Evolutionary conservation across 176 grass and related monocot species (phyloP), one percentile per base, ranked within the genome.

Genomic region (Oryza glaberrima): DNA sequence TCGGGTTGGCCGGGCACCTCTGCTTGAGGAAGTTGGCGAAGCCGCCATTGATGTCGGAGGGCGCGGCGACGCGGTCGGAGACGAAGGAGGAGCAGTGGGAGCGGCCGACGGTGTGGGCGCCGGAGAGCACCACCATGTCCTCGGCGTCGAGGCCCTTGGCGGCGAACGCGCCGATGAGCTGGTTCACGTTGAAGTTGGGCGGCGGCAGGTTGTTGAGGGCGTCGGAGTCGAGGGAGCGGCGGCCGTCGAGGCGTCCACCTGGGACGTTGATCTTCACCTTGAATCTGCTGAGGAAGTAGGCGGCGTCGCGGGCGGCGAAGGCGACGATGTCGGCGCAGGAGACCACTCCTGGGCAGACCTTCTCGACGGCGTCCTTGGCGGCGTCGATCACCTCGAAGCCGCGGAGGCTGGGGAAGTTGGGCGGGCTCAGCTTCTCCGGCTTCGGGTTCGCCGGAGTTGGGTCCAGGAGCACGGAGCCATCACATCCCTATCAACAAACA

Each of bases 311-410:
- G 9, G 77, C 82, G 0, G 88, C 82, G 54, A 90, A 90, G 47
- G 88, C 82, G 45, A 88, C 23, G 38, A 88, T 88, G 86, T 88
- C 86, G 2, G 86, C 86, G 76, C 86, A 88, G 1, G 86, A 89
- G 77, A 90, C 88, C 5, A 23, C 13, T 10, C 82, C 82, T 1
- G 88, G 88, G 88, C 88, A 90, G 25, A 16, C 82, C 4, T 3
- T 9, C 75, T 92, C 90, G 12, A 92, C 63, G 11, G 54, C 63
- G 1, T 14, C 25, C 83, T 94, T 94, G 30, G 86, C 86, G 0
- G 40, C 68, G 54, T 94, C 77, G 63, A 91, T 94, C 1, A 87
- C 83, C 17, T 94, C 77, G 80, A 94, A 94, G 34, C 80, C 92
- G 0, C 86, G 89, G 12, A 89, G 75, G 71, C 86, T 89, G 0